Evolutionary conservation across 495 filamentous ascomycete species (phyloP), one percentile per base, ranked within the genome.

Genomic region (Penicillium paxilli): DNA sequence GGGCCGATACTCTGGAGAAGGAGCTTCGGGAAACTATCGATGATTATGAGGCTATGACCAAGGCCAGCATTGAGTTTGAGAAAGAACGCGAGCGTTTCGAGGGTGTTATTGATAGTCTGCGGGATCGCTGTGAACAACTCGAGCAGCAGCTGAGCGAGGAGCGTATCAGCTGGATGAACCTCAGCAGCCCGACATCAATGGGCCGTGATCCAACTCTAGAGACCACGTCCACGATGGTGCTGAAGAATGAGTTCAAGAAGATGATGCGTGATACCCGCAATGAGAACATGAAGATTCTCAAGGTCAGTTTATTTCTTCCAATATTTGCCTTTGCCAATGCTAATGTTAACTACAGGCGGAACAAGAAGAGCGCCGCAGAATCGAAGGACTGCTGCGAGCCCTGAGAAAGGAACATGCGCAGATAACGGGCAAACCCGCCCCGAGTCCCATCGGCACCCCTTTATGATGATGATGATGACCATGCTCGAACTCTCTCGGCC

Each of bases 41-140:
- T 50, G 94, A 97, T 65, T 90, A 94, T 54, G 91, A 96, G 66
- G 83, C 82, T 17, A 86, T 98, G 69, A 96, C 92, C 20, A 88
- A 88, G 62, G 87, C 91, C 40, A 86, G 83, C 40, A 87, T 98
- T 50, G 84, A 91, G 59, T 88, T 87, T 51, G 94, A 98, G 74
- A 88, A 89, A 64, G 94, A 96, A 61, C 80, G 87, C 2, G 86
- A 87, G 67, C 80, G 80, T 55, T 79, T 95, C 10, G 95, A 97
- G 60, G 72, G 83, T 24, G 76, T 87, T 48, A 83, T 89, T 54
- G 89, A 93, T 60, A 69, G 66, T 24, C 67, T 92, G 42, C 74
- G 87, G n/a, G 88, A 91, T 54, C 80, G 84, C 62, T 80, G 79
- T 52, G 89, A 91, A 52, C 69, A 66, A 19, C 68, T 91, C 40